Base-by-base conservation (phyloP, 2,329 filamentous ascomycete species). In the Aspergillus niger region DNA sequence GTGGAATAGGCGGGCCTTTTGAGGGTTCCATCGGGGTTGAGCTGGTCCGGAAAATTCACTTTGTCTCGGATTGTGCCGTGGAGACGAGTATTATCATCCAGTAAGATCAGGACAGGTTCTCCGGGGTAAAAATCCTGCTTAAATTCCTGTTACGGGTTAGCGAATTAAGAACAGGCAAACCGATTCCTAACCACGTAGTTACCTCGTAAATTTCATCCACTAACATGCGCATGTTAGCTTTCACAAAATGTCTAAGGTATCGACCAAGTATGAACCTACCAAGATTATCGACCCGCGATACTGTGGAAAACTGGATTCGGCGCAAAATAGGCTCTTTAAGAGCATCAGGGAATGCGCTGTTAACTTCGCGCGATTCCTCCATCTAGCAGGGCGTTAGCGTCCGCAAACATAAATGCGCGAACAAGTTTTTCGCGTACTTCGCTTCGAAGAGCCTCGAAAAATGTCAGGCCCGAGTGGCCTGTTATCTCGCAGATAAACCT, bases 401-500 rank as follows among this genome's bases (percentile, higher is more conserved):
- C 15, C 51, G 61, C 68, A 39, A 43, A 13, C 11, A 36, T 13
- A 5, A 41, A 44, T 5, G 20, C 15, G 10, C 6, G 38, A 39
- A 32, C 36, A 17, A 52, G 26, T 28, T 7, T 26, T 15, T 49
- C 58, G 81, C 88, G 66, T 84, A 96, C 92, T 86, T 97, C 92
- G 79, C 92, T 96, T 76, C 91, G 88, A 30, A 94, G 85, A 26
- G 95, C 95, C 67, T 97, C 92, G 72, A 97, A 97, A 77, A 96
- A 99, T 3, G 87, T 94, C 66, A 97, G 82, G 56, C 90, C 90
- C 30, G 92, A 96, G 75, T 96, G 94, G 57, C 95, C 95, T 11
- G 92, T 97, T 66, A 98, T 96, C 74, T 96, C 91, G 77, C 96
- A 97, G 63, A 96, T 97, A 76, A 98, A 99, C 58, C 90, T 88